Conservation (phyloP, 805 yeast species). For the Cyberlindnera sargentensis region DNA sequence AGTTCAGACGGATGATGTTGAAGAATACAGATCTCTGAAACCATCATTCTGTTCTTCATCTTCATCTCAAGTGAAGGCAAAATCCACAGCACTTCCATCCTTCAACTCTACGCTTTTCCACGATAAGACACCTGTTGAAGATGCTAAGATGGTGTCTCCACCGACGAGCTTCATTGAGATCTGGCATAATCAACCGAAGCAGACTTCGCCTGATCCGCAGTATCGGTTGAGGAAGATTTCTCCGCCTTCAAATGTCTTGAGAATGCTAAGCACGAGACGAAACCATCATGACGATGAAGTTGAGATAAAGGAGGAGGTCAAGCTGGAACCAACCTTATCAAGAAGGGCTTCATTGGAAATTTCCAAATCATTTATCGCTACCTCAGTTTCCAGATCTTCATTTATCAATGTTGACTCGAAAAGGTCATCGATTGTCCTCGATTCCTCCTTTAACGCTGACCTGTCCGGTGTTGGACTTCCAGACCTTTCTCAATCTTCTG, state of each 20-base stretch:
- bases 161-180: conserved; percentile 22
- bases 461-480: conserved; percentile 27
- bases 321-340: conserved; percentile 2
- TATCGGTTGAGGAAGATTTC: conserved; percentile 14
- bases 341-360: conserved; percentile 6
- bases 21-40: conserved; percentile 5
- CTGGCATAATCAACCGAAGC: conserved; percentile 27
- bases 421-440: conserved; percentile 13
- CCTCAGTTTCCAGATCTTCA: conserved; percentile 18
- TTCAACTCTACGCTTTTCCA: conserved; percentile 18
- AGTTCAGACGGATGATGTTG: conserved; percentile 4
- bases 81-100: conserved; percentile 11
- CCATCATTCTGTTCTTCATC: conserved; percentile 1
- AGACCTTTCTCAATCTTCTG: conserved; percentile 41
- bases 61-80: background rate
- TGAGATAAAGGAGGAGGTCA: conserved; percentile 4
- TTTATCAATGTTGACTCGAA: conserved; percentile 17
- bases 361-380: conserved; percentile 19
- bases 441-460: conserved; percentile 5
- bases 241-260: conserved; percentile 18
- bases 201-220: conserved; percentile 17
- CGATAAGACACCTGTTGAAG: conserved; percentile 18
- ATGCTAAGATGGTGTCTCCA: background rate
- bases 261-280: conserved; percentile 16
- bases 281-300: conserved; percentile 6